Conservation (phyloP, 768 basidiomycete species). For the Mycena maculata region DNA sequence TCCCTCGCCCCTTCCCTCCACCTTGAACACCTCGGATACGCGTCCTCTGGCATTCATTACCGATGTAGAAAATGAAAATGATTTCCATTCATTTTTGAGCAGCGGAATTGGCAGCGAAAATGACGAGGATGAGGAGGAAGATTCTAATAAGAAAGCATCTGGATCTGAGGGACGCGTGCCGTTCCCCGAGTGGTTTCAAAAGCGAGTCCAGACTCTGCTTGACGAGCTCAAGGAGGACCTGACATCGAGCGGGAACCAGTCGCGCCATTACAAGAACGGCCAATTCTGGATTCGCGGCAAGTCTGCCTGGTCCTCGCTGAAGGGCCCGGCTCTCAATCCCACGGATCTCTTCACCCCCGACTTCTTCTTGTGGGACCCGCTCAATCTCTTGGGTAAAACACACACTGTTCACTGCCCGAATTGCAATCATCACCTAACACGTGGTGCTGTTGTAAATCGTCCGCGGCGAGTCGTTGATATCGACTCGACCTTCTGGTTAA, state of each 20-base stretch:
- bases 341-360: constrained; percentile 18
- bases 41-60: constrained; percentile 4
- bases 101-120: constrained; percentile 1
- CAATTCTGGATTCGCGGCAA: constrained; percentile 11
- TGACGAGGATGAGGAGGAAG: constrained; percentile 1
- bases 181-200: constrained; percentile 14
- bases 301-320: constrained; percentile 2
- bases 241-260: background rate
- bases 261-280: constrained; percentile 3
- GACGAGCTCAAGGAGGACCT: constrained; percentile 9
- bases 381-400: constrained; percentile 9
- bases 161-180: constrained; percentile 4
- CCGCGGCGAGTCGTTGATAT: constrained; percentile 32
- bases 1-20: background rate
- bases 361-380: constrained; percentile 36
- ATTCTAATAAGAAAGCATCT: background rate
- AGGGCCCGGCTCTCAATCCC: constrained; percentile 19
- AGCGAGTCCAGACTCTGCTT: constrained; percentile 3
- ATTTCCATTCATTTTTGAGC: constrained; percentile 13
- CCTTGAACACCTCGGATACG: background rate
- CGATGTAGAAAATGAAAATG: constrained; percentile 11
- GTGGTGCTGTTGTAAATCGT: constrained; percentile 22
- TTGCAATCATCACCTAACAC: constrained; percentile 16
- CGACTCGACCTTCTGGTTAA: constrained; percentile 29
- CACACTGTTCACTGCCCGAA: constrained; percentile 24